A percentile compares a stretch with the other conserved stretches of the same genome.
Conservation (phyloP, 805 yeast species). For the Candida parachauliodes region DNA sequence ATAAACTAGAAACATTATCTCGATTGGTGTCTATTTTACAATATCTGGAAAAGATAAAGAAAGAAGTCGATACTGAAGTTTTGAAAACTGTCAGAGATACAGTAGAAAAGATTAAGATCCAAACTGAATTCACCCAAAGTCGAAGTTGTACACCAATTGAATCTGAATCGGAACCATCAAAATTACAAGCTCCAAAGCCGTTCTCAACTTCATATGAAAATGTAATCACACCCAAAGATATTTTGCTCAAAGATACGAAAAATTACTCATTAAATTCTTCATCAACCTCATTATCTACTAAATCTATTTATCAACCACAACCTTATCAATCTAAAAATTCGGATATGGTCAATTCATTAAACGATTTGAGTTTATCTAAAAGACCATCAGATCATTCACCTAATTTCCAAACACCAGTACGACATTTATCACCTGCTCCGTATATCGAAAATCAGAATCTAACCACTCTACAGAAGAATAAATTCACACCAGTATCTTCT, state of each 20-base stretch:
- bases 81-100: constrained; percentile 61
- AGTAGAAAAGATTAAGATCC: constrained; percentile 48
- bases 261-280: constrained; percentile 14
- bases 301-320: constrained; percentile 3
- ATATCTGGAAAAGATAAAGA: constrained; percentile 71
- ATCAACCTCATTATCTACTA: constrained; percentile 13
- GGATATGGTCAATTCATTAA: constrained; percentile 23
- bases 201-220: constrained; percentile 6
- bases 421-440: constrained; percentile 55
- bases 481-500: constrained; percentile 50
- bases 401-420: constrained; percentile 48
- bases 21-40: constrained; percentile 71
- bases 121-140: constrained; percentile 13
- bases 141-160: constrained; percentile 7
- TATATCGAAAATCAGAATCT: constrained; percentile 47
- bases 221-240: constrained; percentile 48
- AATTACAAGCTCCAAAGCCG: not conserved
- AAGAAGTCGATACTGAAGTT: constrained; percentile 72
- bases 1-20: constrained; percentile 65
- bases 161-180: not conserved
- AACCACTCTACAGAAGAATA: constrained; percentile 59
- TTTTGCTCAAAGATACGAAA: constrained; percentile 16
- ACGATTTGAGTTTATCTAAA: constrained; percentile 24
- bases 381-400: constrained; percentile 23
- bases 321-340: constrained; percentile 9